Base-by-base conservation (phyloP, 345 rosid species). In the Eutrema heterophyllum region DNA sequence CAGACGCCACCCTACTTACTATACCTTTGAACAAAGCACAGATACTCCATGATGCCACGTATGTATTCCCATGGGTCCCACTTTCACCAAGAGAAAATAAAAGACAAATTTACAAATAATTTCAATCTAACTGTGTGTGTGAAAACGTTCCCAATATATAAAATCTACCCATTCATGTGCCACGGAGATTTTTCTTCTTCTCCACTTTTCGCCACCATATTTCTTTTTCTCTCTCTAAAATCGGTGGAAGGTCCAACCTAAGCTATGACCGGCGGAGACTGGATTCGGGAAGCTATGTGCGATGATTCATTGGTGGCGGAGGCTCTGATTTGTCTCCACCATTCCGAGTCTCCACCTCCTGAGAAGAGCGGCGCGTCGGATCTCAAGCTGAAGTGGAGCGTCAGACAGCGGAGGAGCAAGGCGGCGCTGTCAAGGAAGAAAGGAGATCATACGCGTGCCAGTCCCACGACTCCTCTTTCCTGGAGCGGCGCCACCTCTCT, bases 391-490 rank as follows among this genome's bases (percentile, higher is more conserved):
- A 83, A 83, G 54, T 90, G 96, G 96, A 89, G 72, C 65, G 87
- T 86, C 16, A 86, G 96, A 13, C 94, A 87, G 77, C 86, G 82
- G 16, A 86, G 97, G 57, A 83, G 86, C 35, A 88, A 72, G 62
- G 74, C 81, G n/a, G 62, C 67, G 0, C 9, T 40, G 6, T 14
- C 54, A 6, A 72, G 68, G 77, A 87, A 80, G 68, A 83, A 80
- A 46, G 80, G 75, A 9, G 84, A 83, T 48, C 29, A 63, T 6
- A 46, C 83, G 18, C 87, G 92, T 36, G 89, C 82, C 26, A 92
- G 98, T 51, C 98, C 97, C 27, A 83, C 91, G 64, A 90, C 98
- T 27, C 98, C 98, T 63, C 93, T 92, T 56, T 87, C 98, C 0
- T 90, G 89, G 91, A 92, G 93, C 74, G 92, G 92, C 64, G 93